Evolutionary conservation across 441 rosid species (phyloP), one percentile per base, ranked within the genome.

Genomic region (Adansonia gregorii): DNA sequence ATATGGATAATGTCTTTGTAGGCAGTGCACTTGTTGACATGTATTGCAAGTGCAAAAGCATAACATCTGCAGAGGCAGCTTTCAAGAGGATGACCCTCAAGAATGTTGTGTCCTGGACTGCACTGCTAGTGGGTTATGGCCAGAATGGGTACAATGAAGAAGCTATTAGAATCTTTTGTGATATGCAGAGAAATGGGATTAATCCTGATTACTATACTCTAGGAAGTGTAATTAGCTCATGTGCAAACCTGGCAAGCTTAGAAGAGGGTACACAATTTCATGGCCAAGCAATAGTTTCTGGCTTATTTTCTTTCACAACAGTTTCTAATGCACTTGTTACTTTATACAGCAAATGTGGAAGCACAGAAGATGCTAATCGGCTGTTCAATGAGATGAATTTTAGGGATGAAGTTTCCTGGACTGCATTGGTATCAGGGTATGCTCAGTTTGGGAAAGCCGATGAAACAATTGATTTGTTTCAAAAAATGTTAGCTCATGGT

Each of bases 201-300:
- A 88, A 86, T 48, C 98, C 97, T 2, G 99, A 96, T 84, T 90
- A 96, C 81, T 89, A 84, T 84, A 92, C 98, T 31, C 76, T 94
- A 2, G 97, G 94, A 77, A 94, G 95, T 80, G 93, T 92, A 55
- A 90, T 96, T 78, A 96, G 97, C 78, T 93, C 98, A 10, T 94
- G 99, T 81, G 98, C 98, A 48, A 96, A 94, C 76, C 87, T 94
- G 77, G 88, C 94, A 35, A 89, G 97, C 86, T 81, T 93, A 75
- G 99, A 96, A 86, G 97, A 94, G 74, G 98, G 98, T 63, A 82
- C 93, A 46, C 98, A 94, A 79, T 94, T 94, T 82, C 98, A 94
- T 84, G 88, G 94, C 67, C 88, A 73, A 79, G 90, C 95, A 20
- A 68, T 92, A 17, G 69, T 82, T 81, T 85, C 97, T 72, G 98